Percentiles rank a stretch among this genome's conserved stretches.
Conservation (phyloP, 768 basidiomycete species). For the Chalciporus piperatus region DNA sequence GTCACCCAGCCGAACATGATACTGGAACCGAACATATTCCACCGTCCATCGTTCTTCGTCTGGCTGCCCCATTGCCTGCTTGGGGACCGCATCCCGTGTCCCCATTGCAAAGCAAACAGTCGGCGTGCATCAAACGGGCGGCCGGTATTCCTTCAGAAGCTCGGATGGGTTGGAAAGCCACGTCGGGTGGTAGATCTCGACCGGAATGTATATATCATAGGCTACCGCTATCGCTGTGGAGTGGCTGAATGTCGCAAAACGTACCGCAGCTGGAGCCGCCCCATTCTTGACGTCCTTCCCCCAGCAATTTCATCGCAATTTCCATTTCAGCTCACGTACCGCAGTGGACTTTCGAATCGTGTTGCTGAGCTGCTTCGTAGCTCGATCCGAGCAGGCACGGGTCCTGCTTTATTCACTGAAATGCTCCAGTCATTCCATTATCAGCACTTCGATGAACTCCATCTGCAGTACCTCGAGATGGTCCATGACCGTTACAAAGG, state of each 20-base stretch:
- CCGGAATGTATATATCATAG: constrained; percentile 21
- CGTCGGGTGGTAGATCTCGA: constrained; percentile 17
- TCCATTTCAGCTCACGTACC: constrained; percentile 17
- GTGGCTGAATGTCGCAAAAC: constrained; percentile 14
- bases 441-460: constrained; percentile 16
- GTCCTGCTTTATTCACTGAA: constrained; percentile 22
- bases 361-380: constrained; percentile 15
- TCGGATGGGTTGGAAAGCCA: not conserved
- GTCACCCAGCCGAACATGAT: not conserved
- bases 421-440: constrained; percentile 17
- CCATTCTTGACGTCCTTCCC: constrained; percentile 22
- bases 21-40: not conserved
- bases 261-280: constrained; percentile 27
- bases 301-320: constrained; percentile 20
- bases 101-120: not conserved
- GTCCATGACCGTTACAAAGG: not conserved
- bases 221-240: constrained; percentile 22
- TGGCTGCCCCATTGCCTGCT: constrained; percentile 2
- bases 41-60: not conserved
- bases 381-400: constrained; percentile 23
- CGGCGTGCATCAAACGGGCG: not conserved
- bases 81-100: constrained; percentile 1
- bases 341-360: constrained; percentile 17
- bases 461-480: constrained; percentile 3
- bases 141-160: not conserved